Conservation (phyloP, 2,329 filamentous ascomycete species). For the Diaporthe sp. region DNA sequence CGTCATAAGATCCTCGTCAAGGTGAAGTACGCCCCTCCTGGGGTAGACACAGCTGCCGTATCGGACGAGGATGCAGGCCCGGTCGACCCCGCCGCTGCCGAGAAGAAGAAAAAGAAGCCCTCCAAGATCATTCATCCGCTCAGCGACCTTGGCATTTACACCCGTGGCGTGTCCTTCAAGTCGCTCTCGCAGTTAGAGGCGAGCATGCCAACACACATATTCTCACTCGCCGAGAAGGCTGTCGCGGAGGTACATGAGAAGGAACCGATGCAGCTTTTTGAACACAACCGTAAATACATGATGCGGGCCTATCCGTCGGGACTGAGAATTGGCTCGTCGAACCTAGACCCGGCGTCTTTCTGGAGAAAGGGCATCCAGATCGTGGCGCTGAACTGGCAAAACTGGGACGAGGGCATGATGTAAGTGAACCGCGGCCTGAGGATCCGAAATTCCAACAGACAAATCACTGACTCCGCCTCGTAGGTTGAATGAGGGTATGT, state of each 20-base stretch:
- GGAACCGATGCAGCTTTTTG: constrained; percentile 68
- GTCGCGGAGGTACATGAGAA: constrained; percentile 71
- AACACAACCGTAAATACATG: constrained; percentile 83
- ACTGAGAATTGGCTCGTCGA: constrained; percentile 83
- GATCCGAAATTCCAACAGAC: not conserved
- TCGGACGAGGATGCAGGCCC: constrained; percentile 46
- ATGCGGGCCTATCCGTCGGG: constrained; percentile 92
- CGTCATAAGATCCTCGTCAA: constrained; percentile 85
- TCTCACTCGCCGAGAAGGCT: constrained; percentile 71
- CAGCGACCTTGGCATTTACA: constrained; percentile 83
- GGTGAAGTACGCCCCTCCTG: constrained; percentile 74
- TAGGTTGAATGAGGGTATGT: constrained; percentile 87
- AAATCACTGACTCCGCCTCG: not conserved
- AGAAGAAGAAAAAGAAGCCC: constrained; percentile 59
- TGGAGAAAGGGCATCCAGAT: constrained; percentile 93
- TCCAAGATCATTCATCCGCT: constrained; percentile 78
- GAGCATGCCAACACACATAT: constrained; percentile 74
- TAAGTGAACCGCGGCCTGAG: not conserved
- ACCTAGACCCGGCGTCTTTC: constrained; percentile 84
- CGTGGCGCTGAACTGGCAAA: constrained; percentile 94
- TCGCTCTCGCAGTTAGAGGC: constrained; percentile 78
- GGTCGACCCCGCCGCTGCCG: constrained; percentile 54
- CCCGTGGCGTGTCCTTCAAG: constrained; percentile 84
- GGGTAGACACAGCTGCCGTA: constrained; percentile 41
- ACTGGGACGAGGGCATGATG: constrained; percentile 93